phyloP scores from a whole-genome alignment of 768 basidiomycete species.

The Kwoniella dejecticola region DNA sequence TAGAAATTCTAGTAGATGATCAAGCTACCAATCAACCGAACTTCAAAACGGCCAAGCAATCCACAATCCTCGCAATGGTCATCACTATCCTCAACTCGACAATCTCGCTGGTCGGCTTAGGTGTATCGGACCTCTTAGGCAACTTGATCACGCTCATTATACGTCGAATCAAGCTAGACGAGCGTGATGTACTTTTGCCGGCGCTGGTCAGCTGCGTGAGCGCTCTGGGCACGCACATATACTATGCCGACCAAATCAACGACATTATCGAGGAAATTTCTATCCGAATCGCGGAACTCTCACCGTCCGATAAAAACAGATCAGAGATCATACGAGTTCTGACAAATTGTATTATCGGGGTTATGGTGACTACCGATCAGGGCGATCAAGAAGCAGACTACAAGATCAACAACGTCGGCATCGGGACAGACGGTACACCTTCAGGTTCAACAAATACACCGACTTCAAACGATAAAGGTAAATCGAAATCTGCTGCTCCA shows the following conservation, averaged over 20 bases:
- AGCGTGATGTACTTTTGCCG: conserved; percentile 68
- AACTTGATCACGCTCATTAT: conserved; percentile 74
- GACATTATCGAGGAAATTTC: conserved; percentile 85
- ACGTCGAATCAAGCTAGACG: conserved; percentile 66
- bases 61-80: conserved; percentile 73
- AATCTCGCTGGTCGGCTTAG: conserved; percentile 81
- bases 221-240: conserved; percentile 84
- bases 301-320: conserved; percentile 55
- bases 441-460: background rate
- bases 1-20: conserved; percentile 71
- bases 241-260: conserved; percentile 94
- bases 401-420: conserved; percentile 3
- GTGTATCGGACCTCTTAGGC: conserved; percentile 83
- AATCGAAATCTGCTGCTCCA: conserved; percentile 21
- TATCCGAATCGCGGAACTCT: conserved; percentile 69
- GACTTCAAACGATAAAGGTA: conserved; percentile 34
- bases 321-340: conserved; percentile 45
- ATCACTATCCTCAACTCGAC: conserved; percentile 72
- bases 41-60: conserved; percentile 55
- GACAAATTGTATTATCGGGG: conserved; percentile 40
- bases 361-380: conserved; percentile 34
- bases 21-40: conserved; percentile 24
- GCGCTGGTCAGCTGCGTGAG: conserved; percentile 73
- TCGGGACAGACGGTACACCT: background rate
- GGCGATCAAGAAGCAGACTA: conserved; percentile 33